phyloP scores from a whole-genome alignment of 495 filamentous ascomycete genomes.

The Parmelia sp. region DNA sequence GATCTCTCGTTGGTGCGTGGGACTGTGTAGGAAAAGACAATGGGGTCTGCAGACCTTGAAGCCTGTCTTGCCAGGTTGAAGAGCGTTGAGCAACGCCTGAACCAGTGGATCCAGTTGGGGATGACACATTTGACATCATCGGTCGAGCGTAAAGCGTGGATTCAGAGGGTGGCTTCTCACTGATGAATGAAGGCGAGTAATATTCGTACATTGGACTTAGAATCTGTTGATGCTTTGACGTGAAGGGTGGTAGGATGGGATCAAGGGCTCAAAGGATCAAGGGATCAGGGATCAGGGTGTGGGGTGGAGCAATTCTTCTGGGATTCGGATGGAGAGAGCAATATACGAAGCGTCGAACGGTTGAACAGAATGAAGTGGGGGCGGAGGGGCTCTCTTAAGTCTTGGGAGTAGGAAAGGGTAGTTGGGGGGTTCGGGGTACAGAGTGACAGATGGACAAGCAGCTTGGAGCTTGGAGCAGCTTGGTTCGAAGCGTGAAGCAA shows the following conservation, averaged over 20 bases:
- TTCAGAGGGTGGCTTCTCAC: slow-evolving; percentile 3
- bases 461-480: not conserved
- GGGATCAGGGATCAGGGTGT: not conserved
- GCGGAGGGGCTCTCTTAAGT: not conserved
- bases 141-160: slow-evolving; percentile 14
- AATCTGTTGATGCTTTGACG: not conserved
- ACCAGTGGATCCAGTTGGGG: slow-evolving; percentile 12
- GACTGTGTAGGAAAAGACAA: slow-evolving; percentile 10
- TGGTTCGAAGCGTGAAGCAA: not conserved
- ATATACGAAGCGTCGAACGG: not conserved
- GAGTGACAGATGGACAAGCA: not conserved
- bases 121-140: slow-evolving; percentile 31
- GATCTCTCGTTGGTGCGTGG: not conserved
- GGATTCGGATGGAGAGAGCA: not conserved
- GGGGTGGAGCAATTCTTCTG: not conserved
- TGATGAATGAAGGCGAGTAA: slow-evolving; percentile 6
- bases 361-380: not conserved
- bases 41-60: slow-evolving; percentile 39
- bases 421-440: not conserved
- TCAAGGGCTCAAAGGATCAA: too few species aligned
- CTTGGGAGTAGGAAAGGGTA: not conserved
- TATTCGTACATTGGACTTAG: slow-evolving; percentile 14
- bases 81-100: slow-evolving; percentile 24
- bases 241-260: not conserved
- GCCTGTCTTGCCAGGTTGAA: slow-evolving; percentile 47